Base-by-base conservation (phyloP, 139 green algal species). In the Nannochloris sp. region DNA sequence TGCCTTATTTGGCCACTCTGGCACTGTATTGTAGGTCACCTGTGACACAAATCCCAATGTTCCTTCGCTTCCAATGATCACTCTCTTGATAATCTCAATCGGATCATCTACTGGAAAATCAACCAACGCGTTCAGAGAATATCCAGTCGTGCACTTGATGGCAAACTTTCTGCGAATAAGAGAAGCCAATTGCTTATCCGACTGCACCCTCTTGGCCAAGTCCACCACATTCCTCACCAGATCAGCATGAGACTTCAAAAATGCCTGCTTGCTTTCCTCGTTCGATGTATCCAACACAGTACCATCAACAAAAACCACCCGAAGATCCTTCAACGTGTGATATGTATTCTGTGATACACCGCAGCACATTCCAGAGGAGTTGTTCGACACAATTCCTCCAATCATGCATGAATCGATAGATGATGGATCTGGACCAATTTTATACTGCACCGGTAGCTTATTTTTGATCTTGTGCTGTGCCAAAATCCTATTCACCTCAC, bases 91-190 rank as follows among this genome's bases (percentile, higher is more conserved):
- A 69, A 97, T 92, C 84, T 96, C 90, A 49, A 97, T 88, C 21
- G 91, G 90, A 71, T 95, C 84, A 48, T 89, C 76, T 14, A 81
- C 18, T 4, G 83, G 84, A 81, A 92, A 94, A 82, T 97, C 90
- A 25, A 97, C 90, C 60, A 98, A 83, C n/a, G 92, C 92, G 51
- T 91, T 91, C 29, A 91, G 72, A 25, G 75, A 85, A 75, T 90
- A 90, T 75, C 90, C 90, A 29, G 90, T 98, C 61, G 92, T 98
- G 82, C 92, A 98, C 86, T 98, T 98, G 86, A 98, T 98, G 61
- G 88, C 80, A 71, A 96, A 96, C 85, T 98, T 98, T 71, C 87
- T 81, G 54, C 87, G 72, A 71, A 98, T 97, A 53, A 96, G 82
- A 49, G 82, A 81, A 34, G 79, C 79, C 27, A 98, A 87, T 67